Percentiles rank a stretch among this genome's conserved stretches.
Evolutionary conservation across 2,329 filamentous ascomycete genomes (phyloP).

Genomic region (Colletotrichum spaethianum): DNA sequence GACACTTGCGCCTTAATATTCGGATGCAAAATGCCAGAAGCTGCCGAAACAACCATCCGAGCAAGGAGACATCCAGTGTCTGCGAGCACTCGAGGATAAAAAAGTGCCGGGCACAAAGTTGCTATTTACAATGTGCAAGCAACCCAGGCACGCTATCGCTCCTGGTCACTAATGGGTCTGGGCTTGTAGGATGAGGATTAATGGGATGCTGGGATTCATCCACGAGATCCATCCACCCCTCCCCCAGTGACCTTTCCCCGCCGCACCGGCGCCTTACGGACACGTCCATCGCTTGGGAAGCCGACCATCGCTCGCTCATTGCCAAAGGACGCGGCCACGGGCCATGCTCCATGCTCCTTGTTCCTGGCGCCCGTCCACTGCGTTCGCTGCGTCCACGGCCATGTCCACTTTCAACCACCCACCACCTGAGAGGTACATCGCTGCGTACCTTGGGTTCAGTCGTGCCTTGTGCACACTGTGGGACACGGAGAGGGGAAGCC

Average conservation of each 20-base stretch:
- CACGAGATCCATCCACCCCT: slow-evolving; percentile 26
- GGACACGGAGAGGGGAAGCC: neutral
- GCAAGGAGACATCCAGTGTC: neutral
- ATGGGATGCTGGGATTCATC: slow-evolving; percentile 10
- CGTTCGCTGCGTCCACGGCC: slow-evolving; percentile 10
- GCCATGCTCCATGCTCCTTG: slow-evolving; percentile 39
- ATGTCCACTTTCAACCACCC: slow-evolving; percentile 22
- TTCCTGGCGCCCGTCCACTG: slow-evolving; percentile 36
- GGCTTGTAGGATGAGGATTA: slow-evolving; percentile 5
- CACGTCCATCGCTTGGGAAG: slow-evolving; percentile 38
- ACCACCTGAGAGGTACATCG: slow-evolving; percentile 15
- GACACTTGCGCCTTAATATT: neutral
- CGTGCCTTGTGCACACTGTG: slow-evolving; percentile 31
- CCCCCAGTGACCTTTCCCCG: slow-evolving; percentile 39
- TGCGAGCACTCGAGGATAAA: neutral
- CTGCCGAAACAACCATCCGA: slow-evolving; percentile 6
- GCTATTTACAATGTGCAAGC: slow-evolving; percentile 36
- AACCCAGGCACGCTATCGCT: slow-evolving; percentile 28
- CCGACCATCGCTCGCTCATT: slow-evolving; percentile 35
- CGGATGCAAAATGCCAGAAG: slow-evolving; percentile 1
- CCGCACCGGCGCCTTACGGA: slow-evolving; percentile 37
- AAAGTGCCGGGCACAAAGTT: slow-evolving; percentile 33
- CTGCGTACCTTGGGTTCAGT: neutral
- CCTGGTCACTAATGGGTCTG: slow-evolving; percentile 27
- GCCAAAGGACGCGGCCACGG: slow-evolving; percentile 36